Conservation (phyloP, 2,329 filamentous ascomycete genomes). For the Thelonectria discophora region DNA sequence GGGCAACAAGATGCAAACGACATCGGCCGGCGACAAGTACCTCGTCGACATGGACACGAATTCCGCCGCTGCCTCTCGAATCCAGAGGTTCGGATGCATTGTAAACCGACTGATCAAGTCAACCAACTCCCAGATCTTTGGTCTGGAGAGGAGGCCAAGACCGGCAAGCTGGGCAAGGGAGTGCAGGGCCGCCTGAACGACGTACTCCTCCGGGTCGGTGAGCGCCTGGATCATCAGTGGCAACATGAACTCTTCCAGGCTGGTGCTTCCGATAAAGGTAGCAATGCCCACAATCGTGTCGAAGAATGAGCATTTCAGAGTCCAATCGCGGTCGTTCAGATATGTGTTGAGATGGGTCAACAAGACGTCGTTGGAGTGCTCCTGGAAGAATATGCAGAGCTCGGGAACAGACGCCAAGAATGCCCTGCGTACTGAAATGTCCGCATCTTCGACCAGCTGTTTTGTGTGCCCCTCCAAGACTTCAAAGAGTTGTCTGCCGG, state of each 20-base stretch:
- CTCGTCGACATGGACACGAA: conserved; percentile 81
- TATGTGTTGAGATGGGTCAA: conserved; percentile 97
- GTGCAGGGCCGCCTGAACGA: conserved; percentile 88
- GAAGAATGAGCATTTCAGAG: conserved; percentile 95
- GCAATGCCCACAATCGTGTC: conserved; percentile 94
- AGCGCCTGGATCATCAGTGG: conserved; percentile 96
- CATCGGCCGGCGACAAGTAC: conserved; percentile 81
- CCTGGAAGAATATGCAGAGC: conserved; percentile 92
- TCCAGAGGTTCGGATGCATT: conserved; percentile 95
- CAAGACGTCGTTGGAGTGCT: conserved; percentile 95
- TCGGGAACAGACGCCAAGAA: conserved; percentile 92
- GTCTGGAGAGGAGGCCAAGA: conserved; percentile 84
- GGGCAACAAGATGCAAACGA: conserved; percentile 83
- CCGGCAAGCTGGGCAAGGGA: conserved; percentile 89
- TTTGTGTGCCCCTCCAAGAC: conserved; percentile 91
- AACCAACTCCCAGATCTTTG: conserved; percentile 87
- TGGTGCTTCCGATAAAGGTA: conserved; percentile 86
- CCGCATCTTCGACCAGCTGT: conserved; percentile 84
- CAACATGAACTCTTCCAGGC: conserved; percentile 92
- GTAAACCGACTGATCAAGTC: conserved; percentile 85
- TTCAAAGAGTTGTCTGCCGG: conserved; percentile 82
- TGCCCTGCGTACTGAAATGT: conserved; percentile 86
- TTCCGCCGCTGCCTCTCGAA: conserved; percentile 86
- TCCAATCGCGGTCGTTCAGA: conserved; percentile 95
- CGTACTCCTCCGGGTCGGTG: conserved; percentile 91